Percentiles rank a stretch among this genome's conserved stretches.
Evolutionary conservation across 345 rosid genomes (phyloP).

Genomic region (Aegle marmelos): DNA sequence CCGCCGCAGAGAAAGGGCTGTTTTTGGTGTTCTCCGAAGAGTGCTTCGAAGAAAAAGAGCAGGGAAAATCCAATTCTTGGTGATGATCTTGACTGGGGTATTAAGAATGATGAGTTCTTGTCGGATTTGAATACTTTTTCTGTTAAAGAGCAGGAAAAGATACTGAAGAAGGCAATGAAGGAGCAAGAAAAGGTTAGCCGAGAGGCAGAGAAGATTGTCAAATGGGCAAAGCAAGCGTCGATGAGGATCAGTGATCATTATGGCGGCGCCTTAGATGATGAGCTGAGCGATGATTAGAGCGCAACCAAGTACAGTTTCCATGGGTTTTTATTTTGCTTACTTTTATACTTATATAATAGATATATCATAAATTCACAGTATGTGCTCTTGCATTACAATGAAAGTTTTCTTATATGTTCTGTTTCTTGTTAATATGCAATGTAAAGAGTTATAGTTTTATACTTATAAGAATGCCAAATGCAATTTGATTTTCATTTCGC

Average conservation of each 20-base stretch:
- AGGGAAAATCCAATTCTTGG: slow-evolving; percentile 23
- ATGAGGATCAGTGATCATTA: slow-evolving; percentile 28
- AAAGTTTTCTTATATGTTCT: background rate
- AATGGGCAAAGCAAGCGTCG: slow-evolving; percentile 65
- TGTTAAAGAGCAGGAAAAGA: slow-evolving; percentile 47
- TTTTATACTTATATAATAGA: background rate
- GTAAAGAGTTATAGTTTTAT: background rate
- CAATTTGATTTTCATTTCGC: too few species aligned
- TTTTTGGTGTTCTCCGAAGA: slow-evolving; percentile 69
- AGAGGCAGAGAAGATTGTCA: slow-evolving; percentile 70
- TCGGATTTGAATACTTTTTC: slow-evolving; percentile 55
- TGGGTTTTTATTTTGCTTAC: background rate
- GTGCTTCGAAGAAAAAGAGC: slow-evolving; percentile 26
- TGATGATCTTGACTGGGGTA: slow-evolving; percentile 32
- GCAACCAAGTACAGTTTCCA: slow-evolving; percentile 1
- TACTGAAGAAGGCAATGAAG: slow-evolving; percentile 57
- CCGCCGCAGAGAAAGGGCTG: slow-evolving; percentile 52
- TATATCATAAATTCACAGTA: background rate
- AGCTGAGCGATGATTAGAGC: slow-evolving; percentile 30
- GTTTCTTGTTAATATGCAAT: background rate
- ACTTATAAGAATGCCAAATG: background rate
- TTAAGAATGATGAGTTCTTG: slow-evolving; percentile 32
- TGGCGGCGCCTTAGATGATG: slow-evolving; percentile 27
- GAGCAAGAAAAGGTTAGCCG: slow-evolving; percentile 55
- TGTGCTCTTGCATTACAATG: background rate